These are phyloP conservation scores for Camellia lanceoleosa DNA, from an alignment of 148 eudicot genomes.

Conservation along the genomic window DNA sequence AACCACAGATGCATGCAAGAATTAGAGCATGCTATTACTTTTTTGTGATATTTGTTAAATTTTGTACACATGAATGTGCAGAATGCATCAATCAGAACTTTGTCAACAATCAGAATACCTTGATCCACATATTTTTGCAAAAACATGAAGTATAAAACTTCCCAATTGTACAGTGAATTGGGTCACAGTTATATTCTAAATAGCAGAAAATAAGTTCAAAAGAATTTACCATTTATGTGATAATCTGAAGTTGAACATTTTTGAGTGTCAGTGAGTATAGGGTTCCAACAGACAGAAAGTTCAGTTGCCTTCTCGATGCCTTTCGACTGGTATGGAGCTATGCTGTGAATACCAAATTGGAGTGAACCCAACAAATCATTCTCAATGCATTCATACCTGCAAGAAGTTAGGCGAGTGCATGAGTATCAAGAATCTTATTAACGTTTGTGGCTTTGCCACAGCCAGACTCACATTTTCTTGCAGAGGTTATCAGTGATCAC, in stretches of 20 bases:
- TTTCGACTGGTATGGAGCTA: conserved; percentile 55
- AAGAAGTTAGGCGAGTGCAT: conserved; percentile 12
- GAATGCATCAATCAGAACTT: too few relatives aligned
- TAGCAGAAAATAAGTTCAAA: conserved; percentile 6
- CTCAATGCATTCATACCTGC: conserved; percentile 72
- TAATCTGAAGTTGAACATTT: conserved; percentile 19
- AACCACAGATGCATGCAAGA: not conserved
- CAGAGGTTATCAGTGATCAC: conserved; percentile 48
- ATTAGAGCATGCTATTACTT: too few relatives aligned
- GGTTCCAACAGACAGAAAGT: conserved; percentile 26
- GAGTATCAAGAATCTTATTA: not conserved
- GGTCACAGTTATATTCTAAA: not conserved
- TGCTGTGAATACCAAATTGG: conserved; percentile 37
- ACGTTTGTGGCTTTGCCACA: not conserved
- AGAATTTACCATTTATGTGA: conserved; percentile 27
- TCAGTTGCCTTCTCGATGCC: conserved; percentile 63
- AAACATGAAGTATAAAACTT: not conserved
- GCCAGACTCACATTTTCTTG: conserved; percentile 59
- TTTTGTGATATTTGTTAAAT: too few relatives aligned
- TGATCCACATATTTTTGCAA: not conserved
- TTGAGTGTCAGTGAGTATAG: conserved; percentile 15
- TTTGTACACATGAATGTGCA: too few relatives aligned
- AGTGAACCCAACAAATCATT: conserved; percentile 59
- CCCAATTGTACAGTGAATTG: not conserved
- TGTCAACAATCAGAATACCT: not conserved